Evolutionary conservation across 75 land plant genomes (phyloP), one percentile per base, ranked within the genome.

Genomic region (Sequoia sempervirens): DNA sequence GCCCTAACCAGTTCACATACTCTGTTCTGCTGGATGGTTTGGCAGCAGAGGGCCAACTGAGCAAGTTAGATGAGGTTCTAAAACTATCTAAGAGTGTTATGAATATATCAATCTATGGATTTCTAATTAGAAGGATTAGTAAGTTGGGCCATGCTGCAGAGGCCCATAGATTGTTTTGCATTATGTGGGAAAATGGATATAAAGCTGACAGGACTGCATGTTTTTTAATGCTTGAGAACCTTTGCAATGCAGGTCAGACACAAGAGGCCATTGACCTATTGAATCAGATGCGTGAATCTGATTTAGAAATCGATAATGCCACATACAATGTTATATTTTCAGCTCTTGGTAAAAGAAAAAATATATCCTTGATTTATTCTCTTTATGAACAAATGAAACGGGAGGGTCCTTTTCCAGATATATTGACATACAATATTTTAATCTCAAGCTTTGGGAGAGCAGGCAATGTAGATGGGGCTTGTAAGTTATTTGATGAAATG

Each of bases 1-100:
- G 86, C 34, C 96, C 99, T 9, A 98, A 98, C 86, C 91, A 91
- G 30, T 94, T 92, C 69, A 98, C 95, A 15, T 95, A 91, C 80
- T 94, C 92, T 80, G 68, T 91, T 46, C 86, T 98, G 84, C 80
- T 96, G 32, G 87, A 93, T 38, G 85, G 85, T 83, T 85, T 96
- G 86, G 99, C 88, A 41, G 85, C 89, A 36, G 90, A 81, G 74
- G 93, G 93, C 15, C 91, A 91, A 66, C 86, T 93, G 47, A 79
- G 84, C 83, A 87, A 85, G 87, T 37, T 92, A 15, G 86, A 93
- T 78, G 90, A 93, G 79, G 91, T 94, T 26, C 61, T 93, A 26
- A 89, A 91, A 75, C 37, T 90, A 78, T 93, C 95, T 1, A 92
- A 90, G 46, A 90, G 86, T 81, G 87, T 84, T 84, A 88, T 93